These are phyloP conservation scores for Arthroderma uncinatum DNA, from an alignment of 2,329 filamentous ascomycete species.

Conservation along the genomic window DNA sequence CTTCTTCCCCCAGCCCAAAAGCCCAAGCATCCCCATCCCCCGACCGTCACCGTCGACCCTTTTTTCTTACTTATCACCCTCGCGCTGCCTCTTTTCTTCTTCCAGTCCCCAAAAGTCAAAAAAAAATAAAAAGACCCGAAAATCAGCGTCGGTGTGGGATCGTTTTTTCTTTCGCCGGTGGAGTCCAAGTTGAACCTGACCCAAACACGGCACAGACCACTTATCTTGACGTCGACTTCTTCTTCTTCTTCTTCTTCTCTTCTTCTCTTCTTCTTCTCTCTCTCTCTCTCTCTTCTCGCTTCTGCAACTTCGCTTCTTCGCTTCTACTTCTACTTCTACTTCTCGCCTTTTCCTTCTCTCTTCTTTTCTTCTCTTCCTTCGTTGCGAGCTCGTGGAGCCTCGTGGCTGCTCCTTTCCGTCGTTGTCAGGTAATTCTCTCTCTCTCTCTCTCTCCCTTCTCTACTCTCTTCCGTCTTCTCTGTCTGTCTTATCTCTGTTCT, in stretches of 20 bases:
- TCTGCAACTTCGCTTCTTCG: background rate
- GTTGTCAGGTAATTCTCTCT: background rate
- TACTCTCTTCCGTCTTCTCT: background rate
- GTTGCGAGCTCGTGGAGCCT: too few species aligned
- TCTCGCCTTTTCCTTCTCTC: background rate
- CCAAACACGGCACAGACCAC: constrained; percentile 5
- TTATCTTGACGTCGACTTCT: background rate
- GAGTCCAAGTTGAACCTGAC: background rate
- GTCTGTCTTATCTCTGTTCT: too few species aligned
- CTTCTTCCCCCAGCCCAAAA: background rate
- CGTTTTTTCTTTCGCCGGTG: background rate
- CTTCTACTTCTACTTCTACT: background rate
- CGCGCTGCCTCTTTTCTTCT: background rate
- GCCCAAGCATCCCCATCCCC: background rate
- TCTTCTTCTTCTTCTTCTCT: background rate
- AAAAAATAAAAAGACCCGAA: background rate
- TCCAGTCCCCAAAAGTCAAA: background rate
- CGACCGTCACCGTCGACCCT: too few species aligned
- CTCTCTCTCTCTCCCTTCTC: constrained; percentile 2
- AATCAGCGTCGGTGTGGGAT: background rate
- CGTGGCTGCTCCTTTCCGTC: too few species aligned
- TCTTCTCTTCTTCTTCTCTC: background rate
- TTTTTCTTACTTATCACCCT: constrained; percentile 1
- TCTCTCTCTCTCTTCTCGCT: background rate
- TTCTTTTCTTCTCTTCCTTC: background rate